Base-by-base conservation (phyloP, 441 rosid genomes). In the Raphanus hybrid region DNA sequence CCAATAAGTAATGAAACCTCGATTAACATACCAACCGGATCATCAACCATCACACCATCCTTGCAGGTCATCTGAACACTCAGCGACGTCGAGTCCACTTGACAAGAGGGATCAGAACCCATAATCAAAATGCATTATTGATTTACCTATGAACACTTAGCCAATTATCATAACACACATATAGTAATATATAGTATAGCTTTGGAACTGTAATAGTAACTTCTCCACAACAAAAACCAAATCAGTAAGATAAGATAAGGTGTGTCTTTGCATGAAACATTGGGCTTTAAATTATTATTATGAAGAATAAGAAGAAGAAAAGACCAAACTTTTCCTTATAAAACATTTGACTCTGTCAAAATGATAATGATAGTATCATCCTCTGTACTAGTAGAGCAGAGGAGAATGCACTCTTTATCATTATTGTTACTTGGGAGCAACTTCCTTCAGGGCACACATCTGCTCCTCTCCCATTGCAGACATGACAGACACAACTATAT, bases 381-480 rank as follows among this genome's bases (percentile, higher is more conserved):
- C 48, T 70, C 70, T 8, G 74, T 43, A 20, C 12, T 18, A 71
- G 80, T 26, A 62, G 18, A 29, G 52, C 12, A 67, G 70, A 70
- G 20, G 39, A 65, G 4, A 20, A 65, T 65, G 72, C 10, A 43
- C 23, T 6, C 59, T 54, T 52, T 29, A 15, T 60, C 23, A 12
- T 27, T 12, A 60, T 60, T 1, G 41, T 70, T n/a, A 58, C 86
- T 94, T 92, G 6, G 98, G 96, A 73, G 91, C 91, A 73, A 92
- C 88, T 80, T 92, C 98, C 90, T 94, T 92, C 15, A 94, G 88
- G 45, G 92, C 92, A 75, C 92, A 86, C 76, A 95, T 95, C 90
- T 91, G 99, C 86, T 95, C 99, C 85, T 95, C 97, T 63, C 98
- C 99, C 98, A 94, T 94, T 5, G 99, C 76, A 67, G 87, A 87